Conservation (phyloP, 1,284 basidiomycete species). For the Fomitopsis betulina region DNA sequence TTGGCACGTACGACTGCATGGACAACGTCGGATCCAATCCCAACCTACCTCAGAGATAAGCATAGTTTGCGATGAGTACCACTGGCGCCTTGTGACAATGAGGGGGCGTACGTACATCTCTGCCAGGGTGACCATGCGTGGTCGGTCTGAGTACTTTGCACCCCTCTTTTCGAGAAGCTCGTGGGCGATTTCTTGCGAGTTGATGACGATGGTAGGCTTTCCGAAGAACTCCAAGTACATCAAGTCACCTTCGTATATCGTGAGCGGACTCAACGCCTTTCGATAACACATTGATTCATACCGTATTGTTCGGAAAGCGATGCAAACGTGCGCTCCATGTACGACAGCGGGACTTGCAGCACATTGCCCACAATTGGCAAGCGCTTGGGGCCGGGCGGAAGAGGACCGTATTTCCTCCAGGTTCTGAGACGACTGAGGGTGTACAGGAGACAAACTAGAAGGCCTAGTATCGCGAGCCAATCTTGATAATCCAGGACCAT, state of each 20-base stretch:
- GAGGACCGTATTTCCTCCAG: not conserved
- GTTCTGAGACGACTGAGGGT: not conserved
- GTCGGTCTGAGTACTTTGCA: slow-evolving; percentile 12
- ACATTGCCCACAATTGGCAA: not conserved
- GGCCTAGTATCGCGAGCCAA: no score
- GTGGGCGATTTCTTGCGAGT: not conserved
- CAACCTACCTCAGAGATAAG: not conserved
- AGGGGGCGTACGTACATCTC: not conserved
- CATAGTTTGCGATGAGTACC: no score
- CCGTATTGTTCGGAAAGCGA: not conserved
- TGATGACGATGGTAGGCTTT: not conserved
- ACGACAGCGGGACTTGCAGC: not conserved
- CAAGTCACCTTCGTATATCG: not conserved
- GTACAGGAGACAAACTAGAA: not conserved
- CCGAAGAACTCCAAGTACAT: slow-evolving; percentile 1
- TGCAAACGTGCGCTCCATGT: not conserved
- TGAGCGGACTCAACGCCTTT: not conserved
- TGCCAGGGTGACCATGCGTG: not conserved
- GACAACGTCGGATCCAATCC: not conserved
- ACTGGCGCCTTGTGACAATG: not conserved
- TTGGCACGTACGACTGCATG: slow-evolving; percentile 3
- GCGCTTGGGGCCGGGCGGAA: not conserved
- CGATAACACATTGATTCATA: not conserved
- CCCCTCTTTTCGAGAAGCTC: not conserved
- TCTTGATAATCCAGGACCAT: no score